These are phyloP conservation scores for Nepenthes alata DNA, from an alignment of 179 eudicot genomes.

Conservation along the genomic window DNA sequence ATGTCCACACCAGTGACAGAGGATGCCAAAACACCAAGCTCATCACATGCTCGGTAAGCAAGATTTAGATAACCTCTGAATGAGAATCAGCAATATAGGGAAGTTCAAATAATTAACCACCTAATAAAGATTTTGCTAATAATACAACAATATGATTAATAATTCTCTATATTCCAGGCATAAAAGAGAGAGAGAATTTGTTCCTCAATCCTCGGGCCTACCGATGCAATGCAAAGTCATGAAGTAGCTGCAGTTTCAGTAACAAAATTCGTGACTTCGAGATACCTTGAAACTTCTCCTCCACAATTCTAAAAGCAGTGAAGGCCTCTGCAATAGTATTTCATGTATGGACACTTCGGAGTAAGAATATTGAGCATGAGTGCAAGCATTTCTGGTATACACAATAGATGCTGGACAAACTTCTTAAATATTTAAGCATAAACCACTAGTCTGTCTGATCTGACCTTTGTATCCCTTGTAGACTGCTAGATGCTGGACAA, in stretches of 20 bases:
- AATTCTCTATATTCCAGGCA: too few species aligned
- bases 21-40: constrained; percentile 82
- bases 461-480: constrained; percentile 87
- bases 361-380: too few species aligned
- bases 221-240: constrained; percentile 85
- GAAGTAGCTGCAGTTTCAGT: constrained; percentile 81
- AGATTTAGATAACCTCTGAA: constrained; percentile 72
- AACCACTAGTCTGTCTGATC: constrained; percentile 10
- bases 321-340: constrained; percentile 57
- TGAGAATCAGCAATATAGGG: constrained; percentile 3
- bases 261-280: constrained; percentile 67
- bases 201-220: constrained; percentile 10
- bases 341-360: too few species aligned
- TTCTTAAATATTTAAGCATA: not conserved
- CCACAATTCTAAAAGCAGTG: constrained; percentile 58
- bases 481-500: constrained; percentile 78
- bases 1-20: constrained; percentile 82
- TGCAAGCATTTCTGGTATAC: not conserved
- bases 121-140: not conserved
- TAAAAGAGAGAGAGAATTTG: not conserved
- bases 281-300: constrained; percentile 61
- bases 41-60: constrained; percentile 81
- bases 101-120: not conserved
- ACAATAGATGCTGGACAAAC: not conserved
- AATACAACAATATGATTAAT: too few species aligned